Evolutionary conservation across 2,329 filamentous ascomycete genomes (phyloP), one percentile per base, ranked within the genome.

Genomic region (Neocatenulostroma microsporum): DNA sequence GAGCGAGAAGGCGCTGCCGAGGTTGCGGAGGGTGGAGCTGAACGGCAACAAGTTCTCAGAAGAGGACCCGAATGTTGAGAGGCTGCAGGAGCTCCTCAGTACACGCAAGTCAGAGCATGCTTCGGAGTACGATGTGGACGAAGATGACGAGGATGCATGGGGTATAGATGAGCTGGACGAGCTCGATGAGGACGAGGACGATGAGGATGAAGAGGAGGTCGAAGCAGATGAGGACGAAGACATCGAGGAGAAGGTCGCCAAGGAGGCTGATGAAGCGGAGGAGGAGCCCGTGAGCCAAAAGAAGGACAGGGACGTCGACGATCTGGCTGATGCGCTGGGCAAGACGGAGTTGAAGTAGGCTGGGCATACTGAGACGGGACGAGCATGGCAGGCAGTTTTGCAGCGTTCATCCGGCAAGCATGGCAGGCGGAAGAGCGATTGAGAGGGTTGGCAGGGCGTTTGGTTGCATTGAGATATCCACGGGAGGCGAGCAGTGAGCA

Each of bases 31-130:
- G 53, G 76, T 98, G 33, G 91, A 96, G 65, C 68, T 98, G 48
- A 96, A 98, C 60, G 91, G 91, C 34, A 98, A 98, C 69, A 91
- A 86, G 58, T 94, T 98, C 52, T 69, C 74, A 7, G 88, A 95
- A 61, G 86, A 94, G 3, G 86, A 96, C 50, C 69, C 75, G 30
- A 76, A 76, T 20, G 72, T 95, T 27, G 64, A 76, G 42, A 70
- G 69, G 15, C 68, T 96, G 30, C 76, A 79, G 48, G 74, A 79
- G 27, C 43, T 61, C 19, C 69, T 95, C 18, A 80, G 85, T 40
- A 73, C 76, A 34, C 54, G 57, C 30, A 64, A 63, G 33, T 78
- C 82, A 48, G 65, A 71, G 17, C 63, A 63, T 14, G 70, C 68
- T 13, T 66, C 73, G 9, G 67, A 73, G 4, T 73, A 64, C 45